A percentile compares a stretch with the other conserved stretches of the same genome.
Conservation (phyloP, 1,284 basidiomycete species). For the Austroboletus novae-zelandiae region DNA sequence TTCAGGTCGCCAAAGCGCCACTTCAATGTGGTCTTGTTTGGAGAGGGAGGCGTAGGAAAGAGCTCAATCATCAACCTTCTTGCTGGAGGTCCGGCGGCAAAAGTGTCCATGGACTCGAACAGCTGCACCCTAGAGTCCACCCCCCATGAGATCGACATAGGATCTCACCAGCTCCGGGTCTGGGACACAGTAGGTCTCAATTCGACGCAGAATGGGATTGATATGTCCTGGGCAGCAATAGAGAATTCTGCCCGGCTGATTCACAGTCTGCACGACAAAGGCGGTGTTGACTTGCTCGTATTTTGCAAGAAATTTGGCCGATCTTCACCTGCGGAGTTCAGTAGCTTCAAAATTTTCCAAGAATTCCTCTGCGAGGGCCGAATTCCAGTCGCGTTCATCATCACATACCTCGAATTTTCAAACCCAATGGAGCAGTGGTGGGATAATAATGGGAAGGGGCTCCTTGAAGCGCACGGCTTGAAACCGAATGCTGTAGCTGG, state of each 20-base stretch:
- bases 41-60: not conserved
- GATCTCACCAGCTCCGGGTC: constrained; percentile 23
- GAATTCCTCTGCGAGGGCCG: constrained; percentile 24
- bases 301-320: constrained; percentile 26
- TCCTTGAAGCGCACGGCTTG: constrained; percentile 12
- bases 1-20: constrained; percentile 13
- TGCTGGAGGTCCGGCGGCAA: constrained; percentile 6
- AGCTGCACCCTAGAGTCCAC: constrained; percentile 26
- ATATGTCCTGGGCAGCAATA: not conserved
- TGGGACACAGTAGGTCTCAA: constrained; percentile 38
- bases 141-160: constrained; percentile 18
- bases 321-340: constrained; percentile 17
- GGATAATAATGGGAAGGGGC: constrained; percentile 11
- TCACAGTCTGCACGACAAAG: not conserved
- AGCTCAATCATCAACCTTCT: constrained; percentile 7
- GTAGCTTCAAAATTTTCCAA: constrained; percentile 3
- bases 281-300: constrained; percentile 32
- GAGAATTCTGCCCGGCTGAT: not conserved
- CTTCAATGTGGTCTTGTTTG: not conserved
- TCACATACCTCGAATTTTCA: constrained; percentile 18
- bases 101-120: constrained; percentile 12
- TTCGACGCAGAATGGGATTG: not conserved
- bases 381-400: constrained; percentile 30
- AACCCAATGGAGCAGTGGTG: constrained; percentile 4
- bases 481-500: constrained; percentile 17